Percentiles rank a stretch among this genome's conserved stretches.
Evolutionary conservation across 2,329 filamentous ascomycete species (phyloP).

Genomic region (Sclerotinia nivalis): DNA sequence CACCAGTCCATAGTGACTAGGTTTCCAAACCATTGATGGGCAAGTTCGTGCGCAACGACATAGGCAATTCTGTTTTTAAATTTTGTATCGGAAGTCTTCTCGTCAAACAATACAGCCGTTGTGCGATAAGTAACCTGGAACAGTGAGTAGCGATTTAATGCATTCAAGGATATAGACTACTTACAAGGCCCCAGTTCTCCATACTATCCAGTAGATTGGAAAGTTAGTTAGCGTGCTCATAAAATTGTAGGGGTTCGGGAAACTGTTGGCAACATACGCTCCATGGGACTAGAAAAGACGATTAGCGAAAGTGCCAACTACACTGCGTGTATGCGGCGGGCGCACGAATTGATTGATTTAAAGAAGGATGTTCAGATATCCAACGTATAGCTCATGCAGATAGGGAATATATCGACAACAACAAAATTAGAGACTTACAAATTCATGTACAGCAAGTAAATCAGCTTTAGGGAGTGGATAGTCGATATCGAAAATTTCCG

Average conservation of each 20-base stretch:
- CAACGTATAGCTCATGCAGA: not conserved
- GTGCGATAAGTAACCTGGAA: slow-evolving; percentile 81
- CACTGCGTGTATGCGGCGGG: not conserved
- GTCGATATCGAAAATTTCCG: slow-evolving; percentile 88
- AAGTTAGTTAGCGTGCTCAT: slow-evolving; percentile 6
- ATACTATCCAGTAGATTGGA: slow-evolving; percentile 26
- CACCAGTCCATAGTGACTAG: slow-evolving; percentile 97
- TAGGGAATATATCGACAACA: not conserved
- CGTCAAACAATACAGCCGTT: slow-evolving; percentile 94
- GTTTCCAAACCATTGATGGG: slow-evolving; percentile 95
- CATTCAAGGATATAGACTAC: slow-evolving; percentile 57
- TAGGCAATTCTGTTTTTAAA: slow-evolving; percentile 96
- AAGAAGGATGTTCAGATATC: not conserved
- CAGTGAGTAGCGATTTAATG: not conserved
- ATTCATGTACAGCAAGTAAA: slow-evolving; percentile 88
- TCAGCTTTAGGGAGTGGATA: slow-evolving; percentile 93
- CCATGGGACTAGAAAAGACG: slow-evolving; percentile 53
- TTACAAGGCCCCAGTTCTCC: slow-evolving; percentile 89
- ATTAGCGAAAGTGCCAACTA: slow-evolving; percentile 42
- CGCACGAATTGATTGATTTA: not conserved
- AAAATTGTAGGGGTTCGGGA: not conserved
- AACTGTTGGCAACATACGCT: slow-evolving; percentile 58
- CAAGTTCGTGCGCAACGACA: slow-evolving; percentile 96
- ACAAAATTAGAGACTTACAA: slow-evolving; percentile 54
- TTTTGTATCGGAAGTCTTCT: slow-evolving; percentile 82